Percentiles rank a stretch among this genome's conserved stretches.
phyloP scores from a whole-genome alignment of 2,329 filamentous ascomycete species.

The Aspergillus arachidicola region DNA sequence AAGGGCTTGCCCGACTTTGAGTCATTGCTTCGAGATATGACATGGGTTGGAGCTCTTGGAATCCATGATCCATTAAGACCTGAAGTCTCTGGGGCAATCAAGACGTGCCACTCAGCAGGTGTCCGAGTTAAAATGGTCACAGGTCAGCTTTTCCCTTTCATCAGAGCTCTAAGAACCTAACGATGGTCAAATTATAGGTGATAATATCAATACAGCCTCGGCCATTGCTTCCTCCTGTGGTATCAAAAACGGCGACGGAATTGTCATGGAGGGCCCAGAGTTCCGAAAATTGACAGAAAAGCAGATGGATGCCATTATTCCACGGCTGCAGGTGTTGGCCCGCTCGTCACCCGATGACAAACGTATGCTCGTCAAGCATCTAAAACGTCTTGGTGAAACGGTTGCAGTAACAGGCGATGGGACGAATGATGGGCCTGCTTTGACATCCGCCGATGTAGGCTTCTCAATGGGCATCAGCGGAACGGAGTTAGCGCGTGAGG shows the following conservation, averaged over 20 bases:
- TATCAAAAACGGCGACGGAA: slow-evolving; percentile 59
- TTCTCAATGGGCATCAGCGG: slow-evolving; percentile 67
- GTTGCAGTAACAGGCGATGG: slow-evolving; percentile 65
- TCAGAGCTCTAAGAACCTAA: slow-evolving; percentile 61
- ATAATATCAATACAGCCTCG: slow-evolving; percentile 70
- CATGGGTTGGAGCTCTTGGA: slow-evolving; percentile 68
- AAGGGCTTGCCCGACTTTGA: slow-evolving; percentile 66
- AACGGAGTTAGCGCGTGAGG: slow-evolving; percentile 66
- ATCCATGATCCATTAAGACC: slow-evolving; percentile 71
- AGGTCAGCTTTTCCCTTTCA: slow-evolving; percentile 38
- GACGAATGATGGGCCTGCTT: slow-evolving; percentile 64
- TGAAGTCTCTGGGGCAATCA: slow-evolving; percentile 66
- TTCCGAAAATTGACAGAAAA: slow-evolving; percentile 62
- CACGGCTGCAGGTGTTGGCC: slow-evolving; percentile 62
- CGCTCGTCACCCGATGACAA: slow-evolving; percentile 67
- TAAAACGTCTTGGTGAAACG: slow-evolving; percentile 61
- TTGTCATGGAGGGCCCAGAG: slow-evolving; percentile 67
- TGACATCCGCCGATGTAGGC: slow-evolving; percentile 65
- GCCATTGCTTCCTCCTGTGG: slow-evolving; percentile 73
- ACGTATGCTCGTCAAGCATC: slow-evolving; percentile 59
- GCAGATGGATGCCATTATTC: slow-evolving; percentile 59
- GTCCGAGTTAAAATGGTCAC: slow-evolving; percentile 48
- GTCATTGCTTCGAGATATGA: slow-evolving; percentile 69
- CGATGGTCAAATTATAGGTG: slow-evolving; percentile 38
- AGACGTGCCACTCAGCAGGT: slow-evolving; percentile 56